Conservation (phyloP, 176 grass and related monocot species). For the Bothriochloa decipiens region DNA sequence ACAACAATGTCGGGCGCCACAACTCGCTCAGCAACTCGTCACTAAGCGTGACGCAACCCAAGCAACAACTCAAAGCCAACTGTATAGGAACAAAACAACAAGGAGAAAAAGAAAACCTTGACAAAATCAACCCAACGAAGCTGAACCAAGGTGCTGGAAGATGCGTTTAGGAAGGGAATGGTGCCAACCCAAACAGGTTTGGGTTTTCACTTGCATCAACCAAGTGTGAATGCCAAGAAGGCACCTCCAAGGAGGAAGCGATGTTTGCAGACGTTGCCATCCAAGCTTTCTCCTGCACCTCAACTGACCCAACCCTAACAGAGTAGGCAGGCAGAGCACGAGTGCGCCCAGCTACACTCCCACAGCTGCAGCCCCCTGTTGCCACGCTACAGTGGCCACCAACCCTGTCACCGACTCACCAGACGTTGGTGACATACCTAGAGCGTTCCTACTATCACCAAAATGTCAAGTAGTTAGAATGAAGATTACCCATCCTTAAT, state of each 20-base stretch:
- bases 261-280: not conserved
- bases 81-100: not conserved
- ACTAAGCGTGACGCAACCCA: not conserved
- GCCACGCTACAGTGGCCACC: not conserved
- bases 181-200: not conserved
- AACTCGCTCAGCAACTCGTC: not conserved
- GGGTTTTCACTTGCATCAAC: not conserved
- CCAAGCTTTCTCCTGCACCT: not conserved
- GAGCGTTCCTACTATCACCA: not conserved
- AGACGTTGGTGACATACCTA: not conserved
- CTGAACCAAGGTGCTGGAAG: not conserved
- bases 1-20: not conserved
- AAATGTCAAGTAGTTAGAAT: not conserved
- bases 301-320: not conserved
- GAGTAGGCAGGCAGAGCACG: not conserved
- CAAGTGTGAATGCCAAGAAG: not conserved
- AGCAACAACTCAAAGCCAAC: not conserved
- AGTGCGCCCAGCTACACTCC: not conserved
- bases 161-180: not conserved
- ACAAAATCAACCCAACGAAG: not conserved
- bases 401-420: not conserved
- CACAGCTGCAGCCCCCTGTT: not conserved
- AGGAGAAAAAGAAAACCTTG: not conserved
- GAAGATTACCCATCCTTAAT: slow-evolving; percentile 15
- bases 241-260: not conserved